Conservation (phyloP, 2,329 filamentous ascomycete genomes). For the Aspergillus vadensis region DNA sequence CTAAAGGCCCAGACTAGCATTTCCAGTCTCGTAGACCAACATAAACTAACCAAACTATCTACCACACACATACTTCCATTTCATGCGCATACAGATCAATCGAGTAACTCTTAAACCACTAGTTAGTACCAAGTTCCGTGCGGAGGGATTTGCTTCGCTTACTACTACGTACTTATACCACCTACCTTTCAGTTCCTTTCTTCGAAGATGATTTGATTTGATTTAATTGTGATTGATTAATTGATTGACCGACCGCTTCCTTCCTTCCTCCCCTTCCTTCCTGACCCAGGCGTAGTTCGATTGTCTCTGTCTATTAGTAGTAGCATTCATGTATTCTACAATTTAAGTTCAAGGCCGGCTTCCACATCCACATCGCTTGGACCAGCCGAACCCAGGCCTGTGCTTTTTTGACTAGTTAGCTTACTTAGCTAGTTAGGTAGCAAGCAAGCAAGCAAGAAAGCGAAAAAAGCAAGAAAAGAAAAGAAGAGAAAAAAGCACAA, state of each 20-base stretch:
- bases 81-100: too few species aligned
- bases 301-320: not conserved
- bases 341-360: not conserved
- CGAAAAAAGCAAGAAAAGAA: too few species aligned
- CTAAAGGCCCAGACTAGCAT: conserved; percentile 10
- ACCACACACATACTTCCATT: conserved; percentile 1
- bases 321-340: not conserved
- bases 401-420: too few species aligned
- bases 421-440: conserved; percentile 6
- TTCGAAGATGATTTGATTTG: too few species aligned
- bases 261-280: not conserved
- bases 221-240: too few species aligned
- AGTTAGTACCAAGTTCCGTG: too few species aligned
- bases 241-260: not conserved
- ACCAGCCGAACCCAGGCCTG: conserved; percentile 1
- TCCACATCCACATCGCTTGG: not conserved
- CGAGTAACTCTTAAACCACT: too few species aligned
- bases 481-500: not conserved
- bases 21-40: conserved; percentile 10
- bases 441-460: not conserved
- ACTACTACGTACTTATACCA: not conserved
- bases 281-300: not conserved
- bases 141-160: too few species aligned
- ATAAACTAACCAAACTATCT: too few species aligned
- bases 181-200: not conserved